phyloP scores from a whole-genome alignment of 2,329 filamentous ascomycete genomes.

The Orbilia javanica region DNA sequence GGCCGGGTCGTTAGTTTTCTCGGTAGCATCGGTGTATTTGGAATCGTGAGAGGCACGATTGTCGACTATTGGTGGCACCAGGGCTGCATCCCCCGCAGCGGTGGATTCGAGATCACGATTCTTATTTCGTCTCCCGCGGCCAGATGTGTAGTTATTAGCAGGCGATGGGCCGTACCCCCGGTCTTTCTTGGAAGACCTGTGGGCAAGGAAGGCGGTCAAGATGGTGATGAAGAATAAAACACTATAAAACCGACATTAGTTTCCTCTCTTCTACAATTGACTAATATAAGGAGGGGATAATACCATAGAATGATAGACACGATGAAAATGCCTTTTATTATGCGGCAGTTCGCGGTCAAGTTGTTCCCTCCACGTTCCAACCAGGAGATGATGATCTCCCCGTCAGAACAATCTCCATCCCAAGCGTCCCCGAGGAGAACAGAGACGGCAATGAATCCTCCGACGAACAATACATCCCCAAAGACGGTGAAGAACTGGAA shows the following conservation, averaged over 20 bases:
- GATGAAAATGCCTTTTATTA: constrained; percentile 53
- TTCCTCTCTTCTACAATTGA: neutral
- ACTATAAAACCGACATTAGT: constrained; percentile 27
- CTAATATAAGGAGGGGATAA: neutral
- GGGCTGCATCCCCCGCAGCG: constrained; percentile 30
- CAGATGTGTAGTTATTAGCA: constrained; percentile 56
- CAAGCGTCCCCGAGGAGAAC: constrained; percentile 56
- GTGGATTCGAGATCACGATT: constrained; percentile 42
- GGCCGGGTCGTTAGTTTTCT: constrained; percentile 40
- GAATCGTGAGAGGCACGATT: constrained; percentile 51
- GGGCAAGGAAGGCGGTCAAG: constrained; percentile 48
- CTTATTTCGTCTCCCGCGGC: constrained; percentile 41
- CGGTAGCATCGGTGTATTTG: constrained; percentile 53
- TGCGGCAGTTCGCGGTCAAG: constrained; percentile 30
- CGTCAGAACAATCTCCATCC: constrained; percentile 29
- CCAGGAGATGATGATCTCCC: constrained; percentile 21
- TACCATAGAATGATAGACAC: constrained; percentile 42
- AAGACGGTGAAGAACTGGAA: constrained; percentile 57
- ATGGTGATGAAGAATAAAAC: constrained; percentile 54
- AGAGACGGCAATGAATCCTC: constrained; percentile 58
- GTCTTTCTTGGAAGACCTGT: constrained; percentile 50
- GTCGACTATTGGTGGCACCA: constrained; percentile 41
- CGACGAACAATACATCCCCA: constrained; percentile 55
- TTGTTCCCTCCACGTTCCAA: constrained; percentile 38
- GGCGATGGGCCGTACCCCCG: constrained; percentile 59